These are phyloP conservation scores for Alnus glutinosa DNA, from an alignment of 306 rosid genomes.

Conservation along the genomic window DNA sequence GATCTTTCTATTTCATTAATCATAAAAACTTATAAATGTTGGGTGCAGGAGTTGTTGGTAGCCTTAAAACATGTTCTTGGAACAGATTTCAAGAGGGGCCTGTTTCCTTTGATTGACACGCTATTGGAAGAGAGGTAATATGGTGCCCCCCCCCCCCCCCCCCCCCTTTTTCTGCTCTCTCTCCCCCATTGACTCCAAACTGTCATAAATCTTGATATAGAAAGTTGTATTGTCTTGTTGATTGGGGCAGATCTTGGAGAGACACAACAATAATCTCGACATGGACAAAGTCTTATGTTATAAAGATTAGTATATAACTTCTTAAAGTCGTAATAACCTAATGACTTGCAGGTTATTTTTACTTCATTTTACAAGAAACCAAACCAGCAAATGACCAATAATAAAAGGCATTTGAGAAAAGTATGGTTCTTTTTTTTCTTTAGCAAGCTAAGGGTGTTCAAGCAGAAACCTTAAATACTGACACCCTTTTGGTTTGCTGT, in stretches of 20 bases:
- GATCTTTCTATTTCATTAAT: background rate
- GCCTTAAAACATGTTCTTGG: constrained; percentile 99
- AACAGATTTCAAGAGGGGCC: constrained; percentile 95
- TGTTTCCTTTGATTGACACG: constrained; percentile 96
- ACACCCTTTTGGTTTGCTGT: background rate
- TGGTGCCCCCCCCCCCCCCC: background rate
- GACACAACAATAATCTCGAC: background rate
- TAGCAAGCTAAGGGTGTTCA: background rate
- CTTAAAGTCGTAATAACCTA: background rate
- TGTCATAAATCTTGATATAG: constrained; percentile 1
- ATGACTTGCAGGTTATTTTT: background rate
- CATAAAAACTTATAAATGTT: constrained; percentile 26
- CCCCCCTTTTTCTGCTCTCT: too few relatives aligned
- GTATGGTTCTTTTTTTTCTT: background rate
- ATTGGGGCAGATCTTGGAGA: background rate
- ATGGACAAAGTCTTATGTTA: background rate
- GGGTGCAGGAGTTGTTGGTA: constrained; percentile 85
- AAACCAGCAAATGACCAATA: background rate
- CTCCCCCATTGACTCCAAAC: background rate
- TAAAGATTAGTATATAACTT: background rate
- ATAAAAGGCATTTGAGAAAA: background rate
- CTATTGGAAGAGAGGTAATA: constrained; percentile 90
- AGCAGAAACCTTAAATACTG: background rate
- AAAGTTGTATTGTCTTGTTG: background rate
- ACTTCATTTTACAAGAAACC: background rate